Evolutionary conservation across 2,329 filamentous ascomycete genomes (phyloP).

Genomic region (Colletotrichum sp.): DNA sequence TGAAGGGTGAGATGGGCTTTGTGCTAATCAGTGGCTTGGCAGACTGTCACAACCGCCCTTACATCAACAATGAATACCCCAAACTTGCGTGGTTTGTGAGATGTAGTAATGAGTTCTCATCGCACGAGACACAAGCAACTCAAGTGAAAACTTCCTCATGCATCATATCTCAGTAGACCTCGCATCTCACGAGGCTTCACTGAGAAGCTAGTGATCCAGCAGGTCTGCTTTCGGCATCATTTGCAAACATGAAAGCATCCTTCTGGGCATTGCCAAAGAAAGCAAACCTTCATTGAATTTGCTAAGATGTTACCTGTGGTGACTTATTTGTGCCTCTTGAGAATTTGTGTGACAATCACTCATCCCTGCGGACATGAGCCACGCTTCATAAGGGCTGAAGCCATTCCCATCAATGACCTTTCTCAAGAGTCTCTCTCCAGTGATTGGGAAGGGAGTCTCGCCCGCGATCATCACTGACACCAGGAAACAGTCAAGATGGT

Average conservation of each 20-base stretch:
- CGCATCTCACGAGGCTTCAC: neutral
- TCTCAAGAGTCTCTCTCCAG: neutral
- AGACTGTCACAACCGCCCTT: neutral
- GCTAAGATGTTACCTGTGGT: neutral
- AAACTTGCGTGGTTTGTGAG: neutral
- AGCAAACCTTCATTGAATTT: neutral
- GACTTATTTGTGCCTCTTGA: neutral
- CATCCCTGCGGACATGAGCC: neutral
- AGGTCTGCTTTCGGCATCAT: neutral
- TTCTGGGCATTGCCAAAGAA: neutral
- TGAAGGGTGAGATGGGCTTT: neutral
- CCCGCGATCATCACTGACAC: neutral
- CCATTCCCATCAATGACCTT: neutral
- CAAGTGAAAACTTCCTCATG: too few relatives aligned
- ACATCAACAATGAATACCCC: accelerated
- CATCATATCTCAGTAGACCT: too few relatives aligned
- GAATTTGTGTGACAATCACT: neutral
- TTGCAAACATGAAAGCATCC: neutral
- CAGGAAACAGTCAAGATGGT: neutral
- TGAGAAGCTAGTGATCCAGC: neutral
- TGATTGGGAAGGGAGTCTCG: neutral
- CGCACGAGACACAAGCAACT: neutral
- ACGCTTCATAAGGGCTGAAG: neutral
- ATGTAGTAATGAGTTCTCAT: neutral
- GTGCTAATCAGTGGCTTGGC: neutral